Conservation (phyloP, 345 rosid species). For the Noccaea caerulescens region DNA sequence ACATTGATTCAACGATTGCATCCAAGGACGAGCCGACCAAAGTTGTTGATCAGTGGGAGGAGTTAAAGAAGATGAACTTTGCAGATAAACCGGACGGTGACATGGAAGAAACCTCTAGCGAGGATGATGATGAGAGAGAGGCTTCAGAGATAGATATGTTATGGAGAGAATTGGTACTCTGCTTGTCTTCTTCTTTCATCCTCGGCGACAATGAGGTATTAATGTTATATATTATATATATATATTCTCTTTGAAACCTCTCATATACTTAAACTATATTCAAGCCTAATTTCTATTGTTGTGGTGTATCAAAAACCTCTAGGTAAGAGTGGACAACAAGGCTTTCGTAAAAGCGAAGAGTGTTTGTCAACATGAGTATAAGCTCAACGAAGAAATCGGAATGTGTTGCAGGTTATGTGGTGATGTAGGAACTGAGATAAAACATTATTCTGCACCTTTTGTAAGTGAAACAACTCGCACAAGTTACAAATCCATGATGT, state of each 20-base stretch:
- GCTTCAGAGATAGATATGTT: slow-evolving; percentile 71
- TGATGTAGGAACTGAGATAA: slow-evolving; percentile 72
- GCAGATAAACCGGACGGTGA: slow-evolving; percentile 32
- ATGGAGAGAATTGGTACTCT: slow-evolving; percentile 92
- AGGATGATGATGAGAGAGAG: slow-evolving; percentile 67
- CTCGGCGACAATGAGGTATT: slow-evolving; percentile 79
- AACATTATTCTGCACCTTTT: slow-evolving; percentile 72
- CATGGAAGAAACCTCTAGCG: slow-evolving; percentile 41
- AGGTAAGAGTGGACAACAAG: slow-evolving; percentile 54
- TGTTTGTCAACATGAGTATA: slow-evolving; percentile 66
- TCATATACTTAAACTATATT: neutral
- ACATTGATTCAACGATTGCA: slow-evolving; percentile 60
- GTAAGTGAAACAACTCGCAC: slow-evolving; percentile 60
- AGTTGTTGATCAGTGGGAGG: slow-evolving; percentile 73
- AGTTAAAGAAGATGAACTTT: slow-evolving; percentile 56
- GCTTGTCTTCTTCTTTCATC: slow-evolving; percentile 73
- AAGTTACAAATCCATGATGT: neutral
- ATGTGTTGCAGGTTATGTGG: slow-evolving; percentile 71
- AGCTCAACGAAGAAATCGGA: slow-evolving; percentile 81
- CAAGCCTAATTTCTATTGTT: neutral
- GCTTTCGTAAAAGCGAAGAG: slow-evolving; percentile 46
- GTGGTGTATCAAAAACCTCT: slow-evolving; percentile 28
- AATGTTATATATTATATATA: too few species aligned
- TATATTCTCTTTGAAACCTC: neutral
- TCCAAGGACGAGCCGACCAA: slow-evolving; percentile 56